Conservation (phyloP, 768 basidiomycete species). For the Tricholoma matsutake region DNA sequence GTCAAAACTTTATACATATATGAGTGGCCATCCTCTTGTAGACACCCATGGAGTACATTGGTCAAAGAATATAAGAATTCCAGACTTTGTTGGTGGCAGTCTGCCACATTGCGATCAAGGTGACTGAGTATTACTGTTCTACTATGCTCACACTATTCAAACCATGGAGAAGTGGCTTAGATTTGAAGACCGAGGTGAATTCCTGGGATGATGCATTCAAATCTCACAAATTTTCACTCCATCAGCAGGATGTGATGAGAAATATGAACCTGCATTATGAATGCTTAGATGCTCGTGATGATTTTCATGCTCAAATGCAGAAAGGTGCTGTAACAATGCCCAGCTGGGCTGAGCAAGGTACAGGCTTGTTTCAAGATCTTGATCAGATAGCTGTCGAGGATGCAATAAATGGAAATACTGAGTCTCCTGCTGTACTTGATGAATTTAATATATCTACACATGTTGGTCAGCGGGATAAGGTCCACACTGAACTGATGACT, state of each 20-base stretch:
- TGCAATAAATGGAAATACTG: not conserved
- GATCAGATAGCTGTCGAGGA: not conserved
- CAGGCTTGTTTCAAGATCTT: not conserved
- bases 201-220: too few relatives aligned
- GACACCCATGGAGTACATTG: too few relatives aligned
- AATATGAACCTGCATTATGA: not conserved
- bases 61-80: too few relatives aligned
- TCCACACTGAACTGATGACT: not conserved
- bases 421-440: not conserved
- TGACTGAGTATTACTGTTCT: too few relatives aligned
- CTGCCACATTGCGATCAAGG: too few relatives aligned
- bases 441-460: not conserved
- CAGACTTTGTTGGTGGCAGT: too few relatives aligned
- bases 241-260: not conserved
- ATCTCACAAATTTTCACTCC: too few relatives aligned
- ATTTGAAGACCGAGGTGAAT: too few relatives aligned
- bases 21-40: too few relatives aligned
- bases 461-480: not conserved
- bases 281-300: not conserved
- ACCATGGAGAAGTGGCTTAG: too few relatives aligned
- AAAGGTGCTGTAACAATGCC: not conserved
- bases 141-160: too few relatives aligned
- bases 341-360: not conserved
- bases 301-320: constrained; percentile 9
- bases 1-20: too few relatives aligned